These are phyloP conservation scores for Spinacia oleracea DNA, from an alignment of 179 eudicot genomes.

Conservation along the genomic window DNA sequence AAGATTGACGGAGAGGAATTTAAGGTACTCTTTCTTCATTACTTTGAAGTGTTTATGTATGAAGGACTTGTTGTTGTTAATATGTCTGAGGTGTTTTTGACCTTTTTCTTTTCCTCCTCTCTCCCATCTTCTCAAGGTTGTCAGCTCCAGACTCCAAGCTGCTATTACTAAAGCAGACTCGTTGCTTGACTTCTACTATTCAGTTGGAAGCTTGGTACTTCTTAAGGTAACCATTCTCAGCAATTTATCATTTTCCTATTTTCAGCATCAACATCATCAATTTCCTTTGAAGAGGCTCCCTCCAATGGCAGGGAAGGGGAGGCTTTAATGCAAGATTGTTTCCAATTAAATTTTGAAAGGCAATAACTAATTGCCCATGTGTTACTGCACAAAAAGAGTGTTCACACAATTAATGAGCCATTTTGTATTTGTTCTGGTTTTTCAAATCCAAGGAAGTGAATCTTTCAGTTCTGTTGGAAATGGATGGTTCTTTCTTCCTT, in stretches of 20 bases:
- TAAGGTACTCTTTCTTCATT: constrained; percentile 43
- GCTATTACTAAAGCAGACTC: constrained; percentile 51
- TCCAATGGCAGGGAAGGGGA: not conserved
- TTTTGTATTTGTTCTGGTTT: not conserved
- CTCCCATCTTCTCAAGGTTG: constrained; percentile 41
- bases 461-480: not conserved
- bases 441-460: not conserved
- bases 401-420: not conserved
- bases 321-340: not conserved
- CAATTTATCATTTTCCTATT: not conserved
- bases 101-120: too few species aligned
- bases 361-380: not conserved
- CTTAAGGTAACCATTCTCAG: constrained; percentile 59
- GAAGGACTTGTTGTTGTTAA: not conserved
- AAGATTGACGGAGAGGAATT: constrained; percentile 43
- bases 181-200: constrained; percentile 67
- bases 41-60: not conserved
- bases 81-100: not conserved
- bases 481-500: not conserved
- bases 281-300: not conserved
- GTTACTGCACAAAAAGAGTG: not conserved
- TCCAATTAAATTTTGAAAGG: not conserved
- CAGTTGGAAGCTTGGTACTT: constrained; percentile 64
- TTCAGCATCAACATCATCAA: not conserved
- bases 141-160: constrained; percentile 61